Evolutionary conservation across 2,329 filamentous ascomycete genomes (phyloP).

Genomic region (Cladosporium phlei): DNA sequence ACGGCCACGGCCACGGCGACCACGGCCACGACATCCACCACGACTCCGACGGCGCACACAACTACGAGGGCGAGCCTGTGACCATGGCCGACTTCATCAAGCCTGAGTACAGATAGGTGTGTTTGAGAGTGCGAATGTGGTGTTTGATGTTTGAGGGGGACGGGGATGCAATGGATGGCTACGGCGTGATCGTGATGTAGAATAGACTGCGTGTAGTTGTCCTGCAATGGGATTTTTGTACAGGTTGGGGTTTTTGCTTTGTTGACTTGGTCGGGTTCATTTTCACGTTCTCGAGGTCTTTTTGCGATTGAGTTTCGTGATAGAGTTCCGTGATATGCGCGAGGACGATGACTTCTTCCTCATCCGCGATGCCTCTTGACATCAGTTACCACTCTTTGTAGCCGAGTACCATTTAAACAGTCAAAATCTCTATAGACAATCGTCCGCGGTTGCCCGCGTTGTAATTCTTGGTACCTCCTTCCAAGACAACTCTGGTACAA

Average conservation of each 20-base stretch:
- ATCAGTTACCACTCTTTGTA: no score
- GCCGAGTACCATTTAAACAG: no score
- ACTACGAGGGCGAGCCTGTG: conserved; percentile 74
- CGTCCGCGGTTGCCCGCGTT: no score
- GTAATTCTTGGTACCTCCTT: no score
- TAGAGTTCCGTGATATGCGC: no score
- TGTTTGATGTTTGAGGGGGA: background rate
- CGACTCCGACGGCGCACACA: conserved; percentile 46
- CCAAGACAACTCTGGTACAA: no score
- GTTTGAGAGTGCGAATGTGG: background rate
- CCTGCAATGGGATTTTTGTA: conserved; percentile 13
- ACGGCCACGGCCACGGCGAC: conserved; percentile 53
- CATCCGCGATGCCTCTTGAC: no score
- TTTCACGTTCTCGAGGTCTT: no score
- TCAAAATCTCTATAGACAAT: no score
- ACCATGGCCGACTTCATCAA: conserved; percentile 94
- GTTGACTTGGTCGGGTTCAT: no score
- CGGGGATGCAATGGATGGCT: background rate
- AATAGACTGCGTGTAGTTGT: conserved; percentile 11
- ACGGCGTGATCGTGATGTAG: conserved; percentile 13
- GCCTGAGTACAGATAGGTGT: conserved; percentile 78
- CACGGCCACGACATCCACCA: conserved; percentile 47
- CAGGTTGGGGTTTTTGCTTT: conserved; percentile 7
- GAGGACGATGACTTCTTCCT: no score
- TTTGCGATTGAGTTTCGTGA: no score